Percentiles rank a stretch among this genome's conserved stretches.
These are phyloP conservation scores for Vanderwaltozyma yarrowii DNA, from an alignment of 805 yeast species.

Conservation along the genomic window DNA sequence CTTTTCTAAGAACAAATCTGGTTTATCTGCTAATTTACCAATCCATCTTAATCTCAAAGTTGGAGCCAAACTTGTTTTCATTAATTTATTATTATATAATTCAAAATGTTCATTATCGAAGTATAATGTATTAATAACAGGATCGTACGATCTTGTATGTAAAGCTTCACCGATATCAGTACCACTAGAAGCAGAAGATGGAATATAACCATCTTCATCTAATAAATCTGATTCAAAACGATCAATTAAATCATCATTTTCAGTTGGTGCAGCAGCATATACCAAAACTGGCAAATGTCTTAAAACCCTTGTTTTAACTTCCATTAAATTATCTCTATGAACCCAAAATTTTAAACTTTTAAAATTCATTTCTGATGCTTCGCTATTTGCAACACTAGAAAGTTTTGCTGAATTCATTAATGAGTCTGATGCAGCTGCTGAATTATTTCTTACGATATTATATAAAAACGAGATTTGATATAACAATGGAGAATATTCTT, in stretches of 20 bases:
- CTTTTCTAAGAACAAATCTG: constrained; percentile 74
- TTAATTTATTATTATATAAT: constrained; percentile 73
- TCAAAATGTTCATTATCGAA: constrained; percentile 80
- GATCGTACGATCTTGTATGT: constrained; percentile 45
- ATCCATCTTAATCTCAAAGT: constrained; percentile 86
- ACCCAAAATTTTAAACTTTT: constrained; percentile 88
- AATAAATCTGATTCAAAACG: constrained; percentile 19
- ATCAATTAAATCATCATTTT: constrained; percentile 21
- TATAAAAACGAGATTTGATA: constrained; percentile 75
- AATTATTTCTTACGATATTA: constrained; percentile 64
- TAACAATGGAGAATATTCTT: constrained; percentile 86
- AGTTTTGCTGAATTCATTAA: constrained; percentile 31
- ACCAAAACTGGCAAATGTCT: constrained; percentile 89
- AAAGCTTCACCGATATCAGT: constrained; percentile 30
- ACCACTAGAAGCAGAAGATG: constrained; percentile 33
- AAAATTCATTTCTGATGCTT: constrained; percentile 28
- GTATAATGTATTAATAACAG: constrained; percentile 75
- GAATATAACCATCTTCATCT: constrained; percentile 18
- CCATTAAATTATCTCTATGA: constrained; percentile 95
- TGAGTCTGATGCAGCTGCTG: constrained; percentile 25
- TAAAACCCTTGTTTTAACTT: constrained; percentile 88
- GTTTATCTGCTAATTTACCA: constrained; percentile 66
- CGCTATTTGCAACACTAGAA: constrained; percentile 26
- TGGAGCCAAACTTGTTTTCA: constrained; percentile 57
- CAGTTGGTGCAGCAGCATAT: constrained; percentile 38